phyloP scores from a whole-genome alignment of 352 stramenopile genomes.

The Globisporangium middletonii region DNA sequence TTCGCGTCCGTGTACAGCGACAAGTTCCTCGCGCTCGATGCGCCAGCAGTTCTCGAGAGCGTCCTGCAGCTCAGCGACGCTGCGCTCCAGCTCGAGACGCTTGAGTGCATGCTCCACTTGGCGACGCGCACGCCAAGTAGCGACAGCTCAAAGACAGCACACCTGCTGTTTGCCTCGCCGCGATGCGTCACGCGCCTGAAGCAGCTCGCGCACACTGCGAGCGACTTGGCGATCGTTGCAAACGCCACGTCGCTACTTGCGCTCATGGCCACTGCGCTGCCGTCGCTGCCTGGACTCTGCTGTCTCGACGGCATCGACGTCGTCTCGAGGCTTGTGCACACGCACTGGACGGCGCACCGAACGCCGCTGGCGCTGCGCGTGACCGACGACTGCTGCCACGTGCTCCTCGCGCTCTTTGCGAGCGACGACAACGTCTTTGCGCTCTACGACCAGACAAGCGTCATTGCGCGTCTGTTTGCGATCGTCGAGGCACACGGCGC shows the following conservation, averaged over 20 bases:
- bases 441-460: conserved; percentile 42
- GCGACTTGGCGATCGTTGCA: conserved; percentile 20
- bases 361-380: conserved; percentile 14
- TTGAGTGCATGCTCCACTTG: conserved; percentile 26
- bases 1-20: conserved; percentile 30
- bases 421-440: conserved; percentile 34
- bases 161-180: conserved; percentile 22
- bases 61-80: conserved; percentile 35
- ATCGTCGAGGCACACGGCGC: conserved; percentile 27
- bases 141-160: not conserved
- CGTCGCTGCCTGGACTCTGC: conserved; percentile 40
- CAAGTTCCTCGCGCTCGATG: conserved; percentile 27
- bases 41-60: conserved; percentile 37
- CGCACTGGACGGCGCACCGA: conserved; percentile 10
- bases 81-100: conserved; percentile 28
- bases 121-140: conserved; percentile 10
- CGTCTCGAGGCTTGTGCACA: conserved; percentile 24
- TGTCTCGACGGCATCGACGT: conserved; percentile 33
- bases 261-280: conserved; percentile 39
- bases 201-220: conserved; percentile 12
- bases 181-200: conserved; percentile 18
- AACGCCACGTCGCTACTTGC: conserved; percentile 41
- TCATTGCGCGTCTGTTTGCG: conserved; percentile 40
- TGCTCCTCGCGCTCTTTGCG: conserved; percentile 41
- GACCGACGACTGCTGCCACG: conserved; percentile 40